Evolutionary conservation across 371 early-diverging fungal genomes (phyloP).

Genomic region (Mortierella sp.): DNA sequence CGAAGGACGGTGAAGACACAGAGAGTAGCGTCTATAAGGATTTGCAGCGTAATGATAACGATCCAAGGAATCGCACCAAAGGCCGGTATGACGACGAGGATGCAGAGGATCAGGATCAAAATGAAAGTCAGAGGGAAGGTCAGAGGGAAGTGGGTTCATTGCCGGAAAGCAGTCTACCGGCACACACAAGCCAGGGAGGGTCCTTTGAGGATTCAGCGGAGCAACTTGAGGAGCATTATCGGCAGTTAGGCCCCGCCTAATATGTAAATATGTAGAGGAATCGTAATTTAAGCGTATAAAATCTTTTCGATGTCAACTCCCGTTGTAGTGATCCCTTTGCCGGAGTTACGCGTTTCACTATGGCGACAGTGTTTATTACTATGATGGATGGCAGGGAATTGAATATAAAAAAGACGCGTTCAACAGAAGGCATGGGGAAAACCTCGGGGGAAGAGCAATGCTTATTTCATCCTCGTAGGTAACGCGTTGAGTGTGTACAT

Average conservation of each 20-base stretch:
- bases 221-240: conserved; percentile 16
- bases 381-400: no score
- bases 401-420: no score
- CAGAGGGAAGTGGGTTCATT: not conserved
- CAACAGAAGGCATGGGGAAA: no score
- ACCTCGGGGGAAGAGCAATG: no score
- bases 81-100: not conserved
- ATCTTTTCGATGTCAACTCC: not conserved
- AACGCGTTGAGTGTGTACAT: no score
- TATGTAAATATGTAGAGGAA: not conserved
- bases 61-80: not conserved
- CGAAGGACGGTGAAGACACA: not conserved
- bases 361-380: no score
- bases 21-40: no score
- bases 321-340: no score
- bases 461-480: no score
- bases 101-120: conserved; percentile 3
- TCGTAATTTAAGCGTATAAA: not conserved
- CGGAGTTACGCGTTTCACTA: no score
- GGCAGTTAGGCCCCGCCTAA: not conserved
- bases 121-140: not conserved
- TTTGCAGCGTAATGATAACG: no score
- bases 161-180: not conserved
- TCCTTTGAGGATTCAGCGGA: conserved; percentile 32
- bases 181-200: not conserved